Evolutionary conservation across 2,329 filamentous ascomycete genomes (phyloP).

Genomic region (Falciphora oryzae): DNA sequence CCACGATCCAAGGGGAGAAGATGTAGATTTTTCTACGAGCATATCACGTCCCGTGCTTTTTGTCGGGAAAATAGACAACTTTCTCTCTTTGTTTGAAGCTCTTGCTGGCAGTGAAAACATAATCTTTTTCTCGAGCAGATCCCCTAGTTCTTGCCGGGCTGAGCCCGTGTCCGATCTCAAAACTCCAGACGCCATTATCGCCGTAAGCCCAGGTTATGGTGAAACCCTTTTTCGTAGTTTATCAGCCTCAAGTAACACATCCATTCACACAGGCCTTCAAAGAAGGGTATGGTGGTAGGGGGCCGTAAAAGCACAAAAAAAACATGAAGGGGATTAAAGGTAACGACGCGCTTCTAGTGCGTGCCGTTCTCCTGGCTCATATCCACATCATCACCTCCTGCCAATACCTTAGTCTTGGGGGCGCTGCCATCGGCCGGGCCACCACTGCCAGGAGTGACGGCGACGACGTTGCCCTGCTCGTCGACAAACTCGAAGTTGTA

Average conservation of each 20-base stretch:
- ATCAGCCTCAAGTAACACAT: not conserved
- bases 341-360: conserved; percentile 12
- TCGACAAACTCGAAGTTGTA: conserved; percentile 99
- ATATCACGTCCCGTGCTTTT: not conserved
- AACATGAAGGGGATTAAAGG: not conserved
- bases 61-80: not conserved
- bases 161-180: not conserved
- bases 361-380: conserved; percentile 44
- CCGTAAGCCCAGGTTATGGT: not conserved
- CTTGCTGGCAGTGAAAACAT: conserved; percentile 20
- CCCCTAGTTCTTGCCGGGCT: not conserved
- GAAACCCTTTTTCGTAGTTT: not conserved
- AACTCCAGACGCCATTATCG: not conserved
- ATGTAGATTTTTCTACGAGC: conserved; percentile 13
- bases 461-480: conserved; percentile 82
- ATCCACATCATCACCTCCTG: conserved; percentile 55
- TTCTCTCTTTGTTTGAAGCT: not conserved
- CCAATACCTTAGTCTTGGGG: conserved; percentile 61
- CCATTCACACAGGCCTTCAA: not conserved
- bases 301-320: not conserved
- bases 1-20: conserved; percentile 89
- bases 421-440: conserved; percentile 41
- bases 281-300: not conserved
- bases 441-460: conserved; percentile 70
- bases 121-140: conserved; percentile 11